Conservation (phyloP, 2,329 filamentous ascomycete species). For the Talaromyces sp. region DNA sequence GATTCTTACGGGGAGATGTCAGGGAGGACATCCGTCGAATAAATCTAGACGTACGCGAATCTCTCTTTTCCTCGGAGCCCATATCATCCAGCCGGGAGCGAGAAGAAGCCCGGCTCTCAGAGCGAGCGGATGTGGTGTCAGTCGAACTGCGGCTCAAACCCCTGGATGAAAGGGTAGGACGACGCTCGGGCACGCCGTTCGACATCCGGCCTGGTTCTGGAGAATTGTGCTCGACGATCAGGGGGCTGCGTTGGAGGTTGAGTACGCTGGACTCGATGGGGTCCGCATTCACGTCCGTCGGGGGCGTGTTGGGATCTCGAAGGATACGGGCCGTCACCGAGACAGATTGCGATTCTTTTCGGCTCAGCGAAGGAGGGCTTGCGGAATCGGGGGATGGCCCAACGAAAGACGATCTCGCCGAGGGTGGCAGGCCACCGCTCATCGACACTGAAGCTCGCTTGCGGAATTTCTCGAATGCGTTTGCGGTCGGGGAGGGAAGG, state of each 20-base stretch:
- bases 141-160: conserved; percentile 37
- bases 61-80: conserved; percentile 47
- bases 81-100: conserved; percentile 32
- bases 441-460: conserved; percentile 37
- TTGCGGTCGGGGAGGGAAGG: conserved; percentile 50
- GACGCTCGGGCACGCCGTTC: conserved; percentile 1
- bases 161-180: conserved; percentile 30
- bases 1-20: conserved; percentile 45
- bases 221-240: conserved; percentile 63
- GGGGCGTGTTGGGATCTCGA: conserved; percentile 51
- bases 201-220: conserved; percentile 23
- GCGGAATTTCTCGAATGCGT: conserved; percentile 49
- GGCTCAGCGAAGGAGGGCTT: conserved; percentile 23
- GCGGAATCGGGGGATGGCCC: conserved; percentile 22
- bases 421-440: conserved; percentile 16
- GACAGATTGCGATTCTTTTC: conserved; percentile 46
- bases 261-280: conserved; percentile 27
- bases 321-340: conserved; percentile 83
- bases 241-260: conserved; percentile 49
- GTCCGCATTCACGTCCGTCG: conserved; percentile 21
- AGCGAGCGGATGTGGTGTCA: conserved; percentile 25
- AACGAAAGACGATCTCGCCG: conserved; percentile 22
- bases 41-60: conserved; percentile 55
- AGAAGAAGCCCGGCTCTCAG: conserved; percentile 37
- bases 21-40: conserved; percentile 63